Conservation (phyloP, 208 protist species). For the Trypanosoma lewisi region DNA sequence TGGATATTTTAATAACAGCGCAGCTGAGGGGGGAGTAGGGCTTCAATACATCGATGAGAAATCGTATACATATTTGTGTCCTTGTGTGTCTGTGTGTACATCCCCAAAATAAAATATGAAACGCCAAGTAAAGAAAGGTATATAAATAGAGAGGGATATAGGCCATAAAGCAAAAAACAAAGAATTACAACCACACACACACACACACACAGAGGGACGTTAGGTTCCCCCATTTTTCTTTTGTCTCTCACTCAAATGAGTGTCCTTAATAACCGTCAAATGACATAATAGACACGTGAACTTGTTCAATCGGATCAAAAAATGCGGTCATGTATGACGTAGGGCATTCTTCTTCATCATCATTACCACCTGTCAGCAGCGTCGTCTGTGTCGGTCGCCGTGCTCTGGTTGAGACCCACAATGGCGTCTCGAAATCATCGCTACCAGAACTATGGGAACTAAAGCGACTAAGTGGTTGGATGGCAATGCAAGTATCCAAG, state of each 20-base stretch:
- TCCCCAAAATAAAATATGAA: background rate
- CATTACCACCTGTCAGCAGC: too few relatives aligned
- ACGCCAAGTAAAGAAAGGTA: conserved; percentile 4
- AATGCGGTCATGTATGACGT: conserved; percentile 7
- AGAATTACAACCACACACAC: background rate
- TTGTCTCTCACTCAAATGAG: background rate
- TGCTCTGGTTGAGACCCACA: conserved; percentile 1
- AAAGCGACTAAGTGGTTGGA: conserved; percentile 4
- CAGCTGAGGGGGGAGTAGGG: too few relatives aligned
- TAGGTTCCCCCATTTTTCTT: background rate
- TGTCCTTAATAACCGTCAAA: conserved; percentile 6
- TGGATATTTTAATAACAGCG: too few relatives aligned
- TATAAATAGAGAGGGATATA: conserved; percentile 14
- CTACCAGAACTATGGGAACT: background rate
- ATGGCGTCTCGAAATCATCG: conserved; percentile 10
- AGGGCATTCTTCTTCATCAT: background rate
- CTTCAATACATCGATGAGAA: too few relatives aligned
- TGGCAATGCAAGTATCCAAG: conserved; percentile 2
- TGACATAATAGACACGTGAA: conserved; percentile 19
- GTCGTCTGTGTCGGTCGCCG: background rate
- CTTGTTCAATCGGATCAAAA: conserved; percentile 7
- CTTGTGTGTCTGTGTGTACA: too few relatives aligned
- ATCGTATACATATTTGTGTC: too few relatives aligned
- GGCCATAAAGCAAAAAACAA: conserved; percentile 24
- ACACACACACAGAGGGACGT: background rate